These are phyloP conservation scores for Pseudonitzschia delicatissima DNA, from an alignment of 108 stramenopile species.

Conservation along the genomic window DNA sequence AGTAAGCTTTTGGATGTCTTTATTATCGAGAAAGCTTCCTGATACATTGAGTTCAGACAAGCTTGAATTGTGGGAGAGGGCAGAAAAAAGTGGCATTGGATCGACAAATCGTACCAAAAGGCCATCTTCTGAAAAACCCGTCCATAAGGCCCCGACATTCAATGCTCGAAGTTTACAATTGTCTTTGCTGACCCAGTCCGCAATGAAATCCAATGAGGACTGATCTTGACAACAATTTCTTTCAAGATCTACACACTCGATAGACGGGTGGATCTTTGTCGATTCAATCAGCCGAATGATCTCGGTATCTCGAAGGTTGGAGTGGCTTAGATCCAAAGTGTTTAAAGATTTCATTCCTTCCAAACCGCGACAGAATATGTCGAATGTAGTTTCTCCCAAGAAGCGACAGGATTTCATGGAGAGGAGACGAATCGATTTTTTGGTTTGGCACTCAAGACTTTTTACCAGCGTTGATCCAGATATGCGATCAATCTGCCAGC, in stretches of 20 bases:
- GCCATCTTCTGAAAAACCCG: constrained; percentile 25
- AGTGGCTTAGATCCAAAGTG: constrained; percentile 26
- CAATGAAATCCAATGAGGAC: constrained; percentile 1
- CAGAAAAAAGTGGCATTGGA: constrained; percentile 2
- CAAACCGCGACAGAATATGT: not conserved
- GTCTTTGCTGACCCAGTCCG: constrained; percentile 4
- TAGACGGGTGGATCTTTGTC: not conserved
- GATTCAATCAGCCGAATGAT: constrained; percentile 13
- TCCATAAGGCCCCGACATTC: constrained; percentile 26
- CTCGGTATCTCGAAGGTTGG: constrained; percentile 16
- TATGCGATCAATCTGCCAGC: constrained; percentile 33
- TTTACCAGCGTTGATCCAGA: constrained; percentile 1
- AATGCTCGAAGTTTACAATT: constrained; percentile 7
- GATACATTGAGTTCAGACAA: constrained; percentile 11
- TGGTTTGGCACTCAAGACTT: not conserved
- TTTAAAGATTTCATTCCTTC: not conserved
- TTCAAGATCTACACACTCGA: constrained; percentile 15
- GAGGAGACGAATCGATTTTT: not conserved
- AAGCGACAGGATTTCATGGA: constrained; percentile 24
- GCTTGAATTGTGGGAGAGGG: constrained; percentile 1
- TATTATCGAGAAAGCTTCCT: constrained; percentile 14
- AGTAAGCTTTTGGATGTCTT: constrained; percentile 5
- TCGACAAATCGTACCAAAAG: constrained; percentile 22
- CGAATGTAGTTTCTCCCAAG: constrained; percentile 18
- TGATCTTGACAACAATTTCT: constrained; percentile 19